Evolutionary conservation across 1,284 basidiomycete genomes (phyloP).

Genomic region (Tremellales sp.): DNA sequence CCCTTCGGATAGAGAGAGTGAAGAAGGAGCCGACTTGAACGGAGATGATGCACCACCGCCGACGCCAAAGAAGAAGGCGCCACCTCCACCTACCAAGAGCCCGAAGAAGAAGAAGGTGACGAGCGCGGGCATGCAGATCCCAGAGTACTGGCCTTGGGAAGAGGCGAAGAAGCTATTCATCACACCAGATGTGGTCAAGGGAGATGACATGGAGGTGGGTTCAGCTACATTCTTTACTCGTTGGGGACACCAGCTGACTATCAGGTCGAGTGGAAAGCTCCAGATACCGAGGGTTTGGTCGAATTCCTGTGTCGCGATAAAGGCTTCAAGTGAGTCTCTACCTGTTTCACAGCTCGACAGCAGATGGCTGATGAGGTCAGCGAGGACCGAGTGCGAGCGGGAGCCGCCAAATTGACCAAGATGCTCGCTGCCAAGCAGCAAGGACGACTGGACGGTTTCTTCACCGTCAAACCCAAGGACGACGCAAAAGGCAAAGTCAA

Average conservation of each 20-base stretch:
- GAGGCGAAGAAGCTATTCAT: constrained; percentile 87
- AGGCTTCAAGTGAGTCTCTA: constrained; percentile 78
- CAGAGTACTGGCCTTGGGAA: constrained; percentile 95
- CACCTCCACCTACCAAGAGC: constrained; percentile 10
- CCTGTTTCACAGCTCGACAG: neutral
- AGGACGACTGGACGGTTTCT: constrained; percentile 93
- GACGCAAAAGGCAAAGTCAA: constrained; percentile 2
- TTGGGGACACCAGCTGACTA: neutral
- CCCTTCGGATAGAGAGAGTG: constrained; percentile 34
- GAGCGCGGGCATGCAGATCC: constrained; percentile 67
- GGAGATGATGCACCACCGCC: constrained; percentile 32
- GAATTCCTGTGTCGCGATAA: constrained; percentile 93
- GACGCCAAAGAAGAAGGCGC: constrained; percentile 14
- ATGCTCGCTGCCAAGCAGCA: constrained; percentile 89
- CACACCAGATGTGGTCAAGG: constrained; percentile 81
- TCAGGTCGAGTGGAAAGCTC: constrained; percentile 89
- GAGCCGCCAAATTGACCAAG: constrained; percentile 86
- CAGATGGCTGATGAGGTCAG: constrained; percentile 51
- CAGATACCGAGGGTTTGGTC: constrained; percentile 89
- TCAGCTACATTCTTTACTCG: neutral
- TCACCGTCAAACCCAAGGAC: constrained; percentile 64
- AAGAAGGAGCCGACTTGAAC: constrained; percentile 34
- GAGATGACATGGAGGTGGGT: constrained; percentile 77
- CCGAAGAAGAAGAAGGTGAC: constrained; percentile 51
- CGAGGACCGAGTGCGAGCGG: constrained; percentile 93